Conservation (phyloP, 2,329 filamentous ascomycete genomes). For the Fusarium sterilihyphosum region DNA sequence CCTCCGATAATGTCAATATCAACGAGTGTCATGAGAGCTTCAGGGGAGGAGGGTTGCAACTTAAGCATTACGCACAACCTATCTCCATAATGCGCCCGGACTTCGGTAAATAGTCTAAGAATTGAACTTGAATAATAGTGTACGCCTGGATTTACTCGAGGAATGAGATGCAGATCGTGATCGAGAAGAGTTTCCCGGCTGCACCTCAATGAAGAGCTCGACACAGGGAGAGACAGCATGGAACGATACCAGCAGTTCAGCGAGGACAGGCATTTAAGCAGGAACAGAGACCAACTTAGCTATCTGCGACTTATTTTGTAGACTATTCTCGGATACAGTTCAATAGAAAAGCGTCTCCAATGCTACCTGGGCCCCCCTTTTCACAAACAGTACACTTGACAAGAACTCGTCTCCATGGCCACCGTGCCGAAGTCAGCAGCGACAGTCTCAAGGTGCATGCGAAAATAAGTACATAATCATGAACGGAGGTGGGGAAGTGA, state of each 20-base stretch:
- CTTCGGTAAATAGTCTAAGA: no score
- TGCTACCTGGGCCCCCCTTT: not conserved
- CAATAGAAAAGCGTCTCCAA: no score
- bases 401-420: not conserved
- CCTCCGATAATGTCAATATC: not conserved
- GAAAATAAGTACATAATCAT: not conserved
- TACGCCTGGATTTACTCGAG: no score
- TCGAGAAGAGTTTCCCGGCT: not conserved
- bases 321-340: not conserved
- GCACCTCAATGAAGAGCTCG: not conserved
- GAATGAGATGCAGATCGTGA: not conserved
- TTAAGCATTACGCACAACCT: not conserved
- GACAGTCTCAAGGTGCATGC: not conserved
- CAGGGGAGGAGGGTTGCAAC: not conserved
- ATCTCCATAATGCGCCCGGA: not conserved
- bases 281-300: not conserved
- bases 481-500: not conserved
- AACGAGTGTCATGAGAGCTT: not conserved
- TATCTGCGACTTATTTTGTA: no score
- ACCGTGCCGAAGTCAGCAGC: not conserved
- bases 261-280: not conserved
- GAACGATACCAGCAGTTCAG: not conserved
- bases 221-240: not conserved
- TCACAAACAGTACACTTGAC: not conserved
- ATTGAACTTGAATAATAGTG: accelerated